phyloP scores from a whole-genome alignment of 371 early-diverging fungal genomes.

The Syncephalastrum racemosum region DNA sequence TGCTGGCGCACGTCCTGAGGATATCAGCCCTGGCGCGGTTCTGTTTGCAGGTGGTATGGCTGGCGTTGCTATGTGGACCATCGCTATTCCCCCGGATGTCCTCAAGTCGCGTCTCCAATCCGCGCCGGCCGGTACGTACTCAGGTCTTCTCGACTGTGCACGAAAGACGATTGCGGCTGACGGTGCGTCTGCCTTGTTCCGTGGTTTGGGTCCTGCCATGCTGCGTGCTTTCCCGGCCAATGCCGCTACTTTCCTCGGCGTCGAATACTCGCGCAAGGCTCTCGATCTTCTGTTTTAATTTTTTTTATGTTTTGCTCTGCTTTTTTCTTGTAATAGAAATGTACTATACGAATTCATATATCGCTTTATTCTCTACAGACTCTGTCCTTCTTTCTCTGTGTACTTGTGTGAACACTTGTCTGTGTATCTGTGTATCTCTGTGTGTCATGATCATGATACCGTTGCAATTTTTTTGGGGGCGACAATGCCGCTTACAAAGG shows the following conservation, averaged over 20 bases:
- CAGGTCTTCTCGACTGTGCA: constrained; percentile 78
- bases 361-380: no score
- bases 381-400: no score
- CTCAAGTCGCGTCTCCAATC: constrained; percentile 97
- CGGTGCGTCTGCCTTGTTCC: constrained; percentile 93
- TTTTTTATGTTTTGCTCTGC: constrained; percentile 1
- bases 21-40: constrained; percentile 76
- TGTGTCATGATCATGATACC: no score
- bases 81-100: constrained; percentile 93
- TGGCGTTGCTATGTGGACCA: constrained; percentile 84
- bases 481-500: constrained; percentile 7
- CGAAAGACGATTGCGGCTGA: constrained; percentile 82
- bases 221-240: constrained; percentile 95
- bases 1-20: constrained; percentile 66
- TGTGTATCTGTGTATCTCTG: no score
- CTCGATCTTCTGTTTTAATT: constrained; percentile 46
- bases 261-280: constrained; percentile 47
- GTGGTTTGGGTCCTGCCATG: constrained; percentile 95
- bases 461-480: no score
- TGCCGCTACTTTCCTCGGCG: constrained; percentile 68
- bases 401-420: no score
- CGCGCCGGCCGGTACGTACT: constrained; percentile 92
- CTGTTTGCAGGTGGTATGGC: constrained; percentile 96
- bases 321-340: constrained; percentile 5
- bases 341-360: not conserved